Base-by-base conservation (phyloP, 1,139 yeast species). In the Hemisphaericaspora xylanilytica region DNA sequence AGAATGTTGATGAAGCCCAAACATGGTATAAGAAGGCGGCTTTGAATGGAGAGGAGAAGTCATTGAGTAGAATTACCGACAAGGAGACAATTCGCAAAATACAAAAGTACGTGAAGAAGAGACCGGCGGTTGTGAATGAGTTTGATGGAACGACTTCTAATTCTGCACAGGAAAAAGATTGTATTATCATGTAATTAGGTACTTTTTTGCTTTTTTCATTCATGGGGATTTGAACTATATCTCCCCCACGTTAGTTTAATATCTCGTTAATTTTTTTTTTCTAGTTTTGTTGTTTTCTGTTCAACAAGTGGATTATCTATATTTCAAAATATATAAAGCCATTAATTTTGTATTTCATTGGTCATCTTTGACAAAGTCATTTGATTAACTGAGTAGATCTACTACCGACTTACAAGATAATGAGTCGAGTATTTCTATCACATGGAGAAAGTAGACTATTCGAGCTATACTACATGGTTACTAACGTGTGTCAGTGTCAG, bases 21-120 rank as follows among this genome's bases (percentile, higher is more conserved):
- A 62, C 65, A 33, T 90, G 96, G 96, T 86, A 83, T 55, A 68
- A 70, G 34, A 73, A 69, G 49, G 96, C 96, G 0, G 90, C 88
- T 2, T 78, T 77, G 36, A 76, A 74, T 39, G 89, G 92, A 4
- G 88, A 85, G 49, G 80, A 73, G 43, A 77, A 84, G 45, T 88
- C 95, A 1, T 51, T 73, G 28, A 43, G 57, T 3, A 54, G 75
- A 43, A 48, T 72, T 33, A 50, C 49, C 8, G 67, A 71, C 51
- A 61, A 58, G 44, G 69, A 61, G 22, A 43, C 56, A 38, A 65
- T 58, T 3, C 52, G 63, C 6, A 58, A 59, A 42, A 49, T 68
- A 29, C 55, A 60, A 35, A 66, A 65, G 50, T 51, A 51, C 31
- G 33, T 54, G 35, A 59, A 56, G 38, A 64, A 65, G 54, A 60